These are phyloP conservation scores for Boletus bicolor DNA, from an alignment of 768 basidiomycete species.

Conservation along the genomic window DNA sequence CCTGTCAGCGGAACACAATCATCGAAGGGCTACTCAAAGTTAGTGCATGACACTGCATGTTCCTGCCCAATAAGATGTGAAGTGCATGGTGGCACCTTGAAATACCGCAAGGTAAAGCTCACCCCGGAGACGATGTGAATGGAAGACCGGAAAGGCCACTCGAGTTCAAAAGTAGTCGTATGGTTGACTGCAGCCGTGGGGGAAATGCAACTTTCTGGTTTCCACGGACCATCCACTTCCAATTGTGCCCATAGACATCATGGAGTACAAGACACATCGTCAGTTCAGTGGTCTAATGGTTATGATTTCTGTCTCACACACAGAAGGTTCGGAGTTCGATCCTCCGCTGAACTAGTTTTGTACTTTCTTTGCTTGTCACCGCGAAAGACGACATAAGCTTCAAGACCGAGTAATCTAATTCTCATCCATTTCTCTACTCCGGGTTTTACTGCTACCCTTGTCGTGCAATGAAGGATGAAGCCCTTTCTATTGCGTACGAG, in stretches of 20 bases:
- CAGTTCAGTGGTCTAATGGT: conserved; percentile 58
- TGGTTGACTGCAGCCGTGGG: too few relatives aligned
- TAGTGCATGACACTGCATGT: too few relatives aligned
- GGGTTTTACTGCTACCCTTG: neutral
- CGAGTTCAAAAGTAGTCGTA: too few relatives aligned
- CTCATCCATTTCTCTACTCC: neutral
- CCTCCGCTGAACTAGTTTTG: conserved; percentile 34
- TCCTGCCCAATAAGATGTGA: too few relatives aligned
- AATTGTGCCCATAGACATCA: neutral
- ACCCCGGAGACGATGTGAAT: too few relatives aligned
- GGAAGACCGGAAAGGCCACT: too few relatives aligned
- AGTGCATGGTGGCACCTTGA: too few relatives aligned
- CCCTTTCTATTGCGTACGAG: conserved; percentile 31
- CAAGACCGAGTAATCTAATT: neutral
- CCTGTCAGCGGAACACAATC: too few relatives aligned
- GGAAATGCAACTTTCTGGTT: neutral
- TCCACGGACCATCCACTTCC: neutral
- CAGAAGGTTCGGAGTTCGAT: conserved; percentile 40
- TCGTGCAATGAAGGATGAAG: conserved; percentile 25
- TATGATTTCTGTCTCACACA: conserved; percentile 55
- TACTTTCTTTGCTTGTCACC: neutral
- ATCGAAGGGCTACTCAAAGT: too few relatives aligned
- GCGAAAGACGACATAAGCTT: too few relatives aligned
- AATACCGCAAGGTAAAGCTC: too few relatives aligned
- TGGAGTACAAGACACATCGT: neutral